Percentiles rank a stretch among this genome's conserved stretches.
phyloP scores from a whole-genome alignment of 768 basidiomycete genomes.

The Exsudoporus frostii region DNA sequence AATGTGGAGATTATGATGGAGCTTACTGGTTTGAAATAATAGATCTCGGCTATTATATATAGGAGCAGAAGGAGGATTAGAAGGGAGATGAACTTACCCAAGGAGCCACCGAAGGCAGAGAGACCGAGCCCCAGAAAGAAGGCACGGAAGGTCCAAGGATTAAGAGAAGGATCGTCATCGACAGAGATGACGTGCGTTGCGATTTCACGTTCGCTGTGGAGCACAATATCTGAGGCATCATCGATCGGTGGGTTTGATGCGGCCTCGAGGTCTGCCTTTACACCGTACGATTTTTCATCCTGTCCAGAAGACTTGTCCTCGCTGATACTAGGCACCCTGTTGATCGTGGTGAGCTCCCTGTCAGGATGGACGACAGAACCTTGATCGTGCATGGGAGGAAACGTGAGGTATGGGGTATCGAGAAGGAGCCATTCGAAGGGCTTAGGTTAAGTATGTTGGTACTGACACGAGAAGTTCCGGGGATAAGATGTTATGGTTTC shows the following conservation, averaged over 20 bases:
- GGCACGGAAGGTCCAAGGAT: slow-evolving; percentile 39
- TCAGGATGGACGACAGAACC: not conserved
- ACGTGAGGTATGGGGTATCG: not conserved
- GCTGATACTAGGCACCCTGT: not conserved
- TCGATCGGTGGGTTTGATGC: slow-evolving; percentile 2
- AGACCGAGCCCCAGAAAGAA: slow-evolving; percentile 55
- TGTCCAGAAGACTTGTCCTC: slow-evolving; percentile 12
- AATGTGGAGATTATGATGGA: not conserved
- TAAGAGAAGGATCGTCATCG: slow-evolving; percentile 28
- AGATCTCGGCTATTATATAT: slow-evolving; percentile 45
- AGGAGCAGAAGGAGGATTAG: not conserved
- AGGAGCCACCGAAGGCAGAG: slow-evolving; percentile 48
- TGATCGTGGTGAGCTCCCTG: not conserved
- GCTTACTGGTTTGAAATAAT: slow-evolving; percentile 56
- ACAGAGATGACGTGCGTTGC: slow-evolving; percentile 46
- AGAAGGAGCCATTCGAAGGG: not conserved
- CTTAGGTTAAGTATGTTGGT: slow-evolving; percentile 1
- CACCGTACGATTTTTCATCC: slow-evolving; percentile 13
- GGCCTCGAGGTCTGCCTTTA: slow-evolving; percentile 35
- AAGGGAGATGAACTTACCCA: slow-evolving; percentile 33
- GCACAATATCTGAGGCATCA: slow-evolving; percentile 16
- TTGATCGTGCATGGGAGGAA: slow-evolving; percentile 4
- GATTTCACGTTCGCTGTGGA: slow-evolving; percentile 45
- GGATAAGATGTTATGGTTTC: not conserved
- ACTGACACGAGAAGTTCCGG: not conserved